These are phyloP conservation scores for Nicotiana attenuata DNA, from an alignment of 257 asterid species.

Conservation along the genomic window DNA sequence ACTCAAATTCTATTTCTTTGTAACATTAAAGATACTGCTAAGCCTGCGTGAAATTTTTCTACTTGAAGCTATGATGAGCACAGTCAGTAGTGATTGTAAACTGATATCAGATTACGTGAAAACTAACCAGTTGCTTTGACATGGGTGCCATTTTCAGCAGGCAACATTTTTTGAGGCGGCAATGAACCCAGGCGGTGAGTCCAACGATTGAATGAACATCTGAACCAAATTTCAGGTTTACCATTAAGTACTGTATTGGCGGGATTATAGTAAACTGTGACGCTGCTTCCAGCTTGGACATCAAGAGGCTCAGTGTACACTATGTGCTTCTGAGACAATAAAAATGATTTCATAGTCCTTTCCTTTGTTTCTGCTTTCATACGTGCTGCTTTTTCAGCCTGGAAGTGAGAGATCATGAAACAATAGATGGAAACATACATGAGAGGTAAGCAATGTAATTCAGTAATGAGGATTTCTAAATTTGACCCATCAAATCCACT, in stretches of 20 bases:
- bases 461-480: background rate
- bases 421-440: background rate
- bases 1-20: background rate
- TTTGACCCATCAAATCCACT: slow-evolving; percentile 1
- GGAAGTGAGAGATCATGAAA: slow-evolving; percentile 23
- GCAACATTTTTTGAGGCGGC: slow-evolving; percentile 84
- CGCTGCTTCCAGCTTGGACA: slow-evolving; percentile 80
- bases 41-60: background rate
- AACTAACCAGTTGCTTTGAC: slow-evolving; percentile 71
- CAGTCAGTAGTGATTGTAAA: background rate
- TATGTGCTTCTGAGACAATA: slow-evolving; percentile 85
- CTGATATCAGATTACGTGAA: slow-evolving; percentile 1
- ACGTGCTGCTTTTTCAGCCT: slow-evolving; percentile 76
- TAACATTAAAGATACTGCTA: background rate
- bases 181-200: slow-evolving; percentile 80
- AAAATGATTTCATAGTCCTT: slow-evolving; percentile 64
- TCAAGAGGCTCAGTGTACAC: slow-evolving; percentile 92
- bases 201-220: slow-evolving; percentile 98
- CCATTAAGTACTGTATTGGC: slow-evolving; percentile 81
- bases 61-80: background rate
- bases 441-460: background rate
- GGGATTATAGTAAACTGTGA: slow-evolving; percentile 77
- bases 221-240: slow-evolving; percentile 91
- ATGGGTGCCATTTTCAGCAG: slow-evolving; percentile 60
- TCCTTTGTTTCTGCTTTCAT: slow-evolving; percentile 68